Evolutionary conservation across 495 filamentous ascomycete species (phyloP).

Genomic region (Friedmanniomyces endolithicus): DNA sequence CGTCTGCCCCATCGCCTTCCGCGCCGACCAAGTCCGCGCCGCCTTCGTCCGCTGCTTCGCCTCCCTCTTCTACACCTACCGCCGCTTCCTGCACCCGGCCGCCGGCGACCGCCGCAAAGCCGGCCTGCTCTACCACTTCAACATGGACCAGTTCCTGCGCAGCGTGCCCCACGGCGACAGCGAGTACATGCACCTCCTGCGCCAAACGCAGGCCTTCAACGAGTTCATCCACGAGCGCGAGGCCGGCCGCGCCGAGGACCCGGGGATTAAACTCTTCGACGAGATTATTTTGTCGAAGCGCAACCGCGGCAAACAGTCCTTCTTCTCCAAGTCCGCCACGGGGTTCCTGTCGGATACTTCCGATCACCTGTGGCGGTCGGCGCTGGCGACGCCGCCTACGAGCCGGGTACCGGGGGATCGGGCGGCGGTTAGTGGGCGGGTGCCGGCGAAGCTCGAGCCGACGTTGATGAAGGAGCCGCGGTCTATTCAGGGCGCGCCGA

Average conservation of each 20-base stretch:
- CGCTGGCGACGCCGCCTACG: conserved; percentile 64
- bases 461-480: conserved; percentile 69
- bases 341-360: conserved; percentile 73
- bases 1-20: conserved; percentile 82
- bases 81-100: conserved; percentile 66
- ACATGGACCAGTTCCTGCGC: conserved; percentile 84
- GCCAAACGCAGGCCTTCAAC: conserved; percentile 92
- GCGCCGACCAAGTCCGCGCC: conserved; percentile 77
- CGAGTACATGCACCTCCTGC: conserved; percentile 74
- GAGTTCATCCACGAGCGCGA: conserved; percentile 95
- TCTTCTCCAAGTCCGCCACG: conserved; percentile 38
- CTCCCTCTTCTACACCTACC: conserved; percentile 89
- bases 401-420: conserved; percentile 63
- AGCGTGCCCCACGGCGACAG: conserved; percentile 84
- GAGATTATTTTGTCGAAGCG: conserved; percentile 90
- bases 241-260: conserved; percentile 46
- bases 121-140: conserved; percentile 81
- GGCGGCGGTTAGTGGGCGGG: conserved; percentile 43
- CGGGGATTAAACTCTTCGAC: conserved; percentile 78
- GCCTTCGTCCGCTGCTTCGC: conserved; percentile 92
- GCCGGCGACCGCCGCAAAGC: conserved; percentile 71
- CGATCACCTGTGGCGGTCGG: conserved; percentile 87
- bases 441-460: conserved; percentile 73
- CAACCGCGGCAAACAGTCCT: conserved; percentile 54
- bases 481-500: conserved; percentile 33